A percentile compares a stretch with the other conserved stretches of the same genome.
These are phyloP conservation scores for Wallacemonas sp. DNA, from an alignment of 208 protist species.

Conservation along the genomic window DNA sequence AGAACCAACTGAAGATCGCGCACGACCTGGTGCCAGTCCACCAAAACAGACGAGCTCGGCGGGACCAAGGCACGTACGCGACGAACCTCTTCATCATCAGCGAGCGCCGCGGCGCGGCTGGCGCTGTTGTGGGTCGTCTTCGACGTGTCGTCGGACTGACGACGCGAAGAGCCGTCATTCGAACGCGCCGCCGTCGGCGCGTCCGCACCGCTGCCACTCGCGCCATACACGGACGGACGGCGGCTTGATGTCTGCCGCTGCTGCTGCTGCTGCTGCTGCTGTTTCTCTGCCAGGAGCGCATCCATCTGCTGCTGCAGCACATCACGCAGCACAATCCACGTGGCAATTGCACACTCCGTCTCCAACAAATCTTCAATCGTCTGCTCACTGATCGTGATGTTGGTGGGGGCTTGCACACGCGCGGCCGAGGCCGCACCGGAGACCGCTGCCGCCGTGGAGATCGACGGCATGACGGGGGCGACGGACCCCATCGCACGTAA, in stretches of 20 bases:
- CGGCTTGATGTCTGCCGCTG: constrained; percentile 2
- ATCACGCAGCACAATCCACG: constrained; percentile 63
- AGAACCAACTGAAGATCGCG: constrained; percentile 51
- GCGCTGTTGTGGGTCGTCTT: too few species aligned
- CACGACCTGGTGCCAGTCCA: constrained; percentile 73
- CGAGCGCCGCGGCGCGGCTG: too few species aligned
- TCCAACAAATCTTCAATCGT: constrained; percentile 49
- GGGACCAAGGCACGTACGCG: neutral
- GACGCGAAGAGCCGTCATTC: too few species aligned
- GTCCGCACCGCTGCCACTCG: too few species aligned
- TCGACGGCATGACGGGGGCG: neutral
- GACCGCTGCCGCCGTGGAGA: neutral
- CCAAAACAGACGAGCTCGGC: constrained; percentile 11
- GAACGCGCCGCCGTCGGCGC: too few species aligned
- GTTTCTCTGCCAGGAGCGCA: constrained; percentile 13
- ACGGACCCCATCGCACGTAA: neutral
- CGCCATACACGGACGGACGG: neutral
- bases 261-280: too few species aligned
- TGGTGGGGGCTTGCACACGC: too few species aligned
- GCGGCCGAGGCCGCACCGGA: too few species aligned
- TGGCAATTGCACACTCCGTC: constrained; percentile 54
- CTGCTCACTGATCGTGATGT: constrained; percentile 7
- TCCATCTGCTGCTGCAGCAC: constrained; percentile 61
- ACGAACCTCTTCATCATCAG: neutral
- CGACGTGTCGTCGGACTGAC: too few species aligned